Evolutionary conservation across 202 grass and related monocot genomes (phyloP).

Genomic region (Zizania palustris): DNA sequence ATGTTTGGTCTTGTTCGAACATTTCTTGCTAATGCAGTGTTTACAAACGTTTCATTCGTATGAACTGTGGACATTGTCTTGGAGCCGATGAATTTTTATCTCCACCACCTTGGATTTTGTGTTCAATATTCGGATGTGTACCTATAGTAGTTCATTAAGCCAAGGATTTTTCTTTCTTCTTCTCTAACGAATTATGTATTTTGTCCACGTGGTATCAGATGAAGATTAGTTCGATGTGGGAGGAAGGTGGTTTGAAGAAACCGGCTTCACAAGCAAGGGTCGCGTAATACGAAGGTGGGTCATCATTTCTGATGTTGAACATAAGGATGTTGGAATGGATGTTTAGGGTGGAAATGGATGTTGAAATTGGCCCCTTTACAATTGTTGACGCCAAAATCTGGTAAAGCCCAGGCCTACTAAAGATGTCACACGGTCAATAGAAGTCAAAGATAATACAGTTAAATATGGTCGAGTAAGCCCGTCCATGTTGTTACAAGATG

Average conservation of each 20-base stretch:
- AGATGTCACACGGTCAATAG: too few relatives aligned
- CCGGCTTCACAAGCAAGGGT: conserved; percentile 83
- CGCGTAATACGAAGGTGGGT: conserved; percentile 88
- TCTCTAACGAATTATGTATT: conserved; percentile 31
- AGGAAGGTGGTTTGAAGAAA: conserved; percentile 56
- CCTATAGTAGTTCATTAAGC: not conserved
- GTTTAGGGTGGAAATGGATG: conserved; percentile 13
- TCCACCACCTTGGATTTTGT: conserved; percentile 6
- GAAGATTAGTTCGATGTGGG: conserved; percentile 87
- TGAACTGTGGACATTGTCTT: not conserved
- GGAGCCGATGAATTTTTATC: not conserved
- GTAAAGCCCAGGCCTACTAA: too few relatives aligned
- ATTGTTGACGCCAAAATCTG: too few relatives aligned
- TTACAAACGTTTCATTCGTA: not conserved
- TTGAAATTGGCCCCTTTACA: not conserved
- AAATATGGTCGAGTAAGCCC: too few relatives aligned
- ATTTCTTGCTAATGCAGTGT: not conserved
- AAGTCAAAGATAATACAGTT: too few relatives aligned
- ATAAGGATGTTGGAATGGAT: not conserved
- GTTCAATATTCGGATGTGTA: not conserved
- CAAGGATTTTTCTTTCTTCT: not conserved
- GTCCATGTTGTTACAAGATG: too few relatives aligned
- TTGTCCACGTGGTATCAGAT: conserved; percentile 89
- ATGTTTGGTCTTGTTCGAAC: conserved; percentile 11
- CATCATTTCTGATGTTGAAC: not conserved